Evolutionary conservation across 345 rosid genomes (phyloP).

Genomic region (Toxicodendron radicans): DNA sequence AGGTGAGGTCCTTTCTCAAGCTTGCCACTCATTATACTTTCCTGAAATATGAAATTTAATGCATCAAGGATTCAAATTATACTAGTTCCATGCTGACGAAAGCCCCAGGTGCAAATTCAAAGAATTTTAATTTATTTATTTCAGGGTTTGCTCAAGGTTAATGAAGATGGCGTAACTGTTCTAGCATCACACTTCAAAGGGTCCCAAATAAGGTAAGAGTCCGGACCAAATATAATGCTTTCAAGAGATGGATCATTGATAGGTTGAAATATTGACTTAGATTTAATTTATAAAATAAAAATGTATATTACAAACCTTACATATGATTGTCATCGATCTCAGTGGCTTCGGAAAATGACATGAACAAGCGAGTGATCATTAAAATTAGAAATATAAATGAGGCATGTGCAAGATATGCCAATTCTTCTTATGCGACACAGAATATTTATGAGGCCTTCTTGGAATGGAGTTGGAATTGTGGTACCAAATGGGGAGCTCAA

Average conservation of each 20-base stretch:
- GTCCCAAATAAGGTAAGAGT: conserved; percentile 38
- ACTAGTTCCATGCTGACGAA: neutral
- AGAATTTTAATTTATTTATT: neutral
- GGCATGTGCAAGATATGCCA: neutral
- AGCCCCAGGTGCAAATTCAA: neutral
- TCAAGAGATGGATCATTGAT: no score
- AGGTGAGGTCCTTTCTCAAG: conserved; percentile 22
- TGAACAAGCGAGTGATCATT: no score
- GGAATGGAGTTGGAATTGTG: neutral
- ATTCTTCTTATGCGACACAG: neutral
- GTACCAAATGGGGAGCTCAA: neutral
- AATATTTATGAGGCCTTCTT: neutral
- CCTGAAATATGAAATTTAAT: neutral
- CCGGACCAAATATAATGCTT: no score
- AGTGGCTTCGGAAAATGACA: no score
- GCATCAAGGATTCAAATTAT: neutral
- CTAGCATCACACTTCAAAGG: conserved; percentile 41
- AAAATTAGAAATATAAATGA: no score
- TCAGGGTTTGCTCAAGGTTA: conserved; percentile 54
- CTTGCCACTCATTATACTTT: neutral
- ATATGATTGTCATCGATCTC: no score
- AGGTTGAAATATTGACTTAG: no score
- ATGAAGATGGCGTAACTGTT: conserved; percentile 36
- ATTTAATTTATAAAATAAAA: no score
- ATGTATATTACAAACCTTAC: no score